phyloP scores from a whole-genome alignment of 345 rosid species.

The Pugionium cornutum region DNA sequence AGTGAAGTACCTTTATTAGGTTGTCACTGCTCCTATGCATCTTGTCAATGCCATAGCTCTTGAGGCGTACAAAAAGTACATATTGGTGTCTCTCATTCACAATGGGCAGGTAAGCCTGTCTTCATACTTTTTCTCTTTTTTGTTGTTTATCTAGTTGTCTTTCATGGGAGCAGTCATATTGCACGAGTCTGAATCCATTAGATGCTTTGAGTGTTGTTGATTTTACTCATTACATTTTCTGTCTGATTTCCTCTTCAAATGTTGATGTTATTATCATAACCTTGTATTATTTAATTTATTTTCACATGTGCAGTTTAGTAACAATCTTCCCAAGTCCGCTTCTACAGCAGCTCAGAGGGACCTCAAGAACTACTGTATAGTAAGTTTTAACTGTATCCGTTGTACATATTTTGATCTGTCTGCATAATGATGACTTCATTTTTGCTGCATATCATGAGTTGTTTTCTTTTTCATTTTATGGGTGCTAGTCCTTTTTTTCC shows the following conservation, averaged over 20 bases:
- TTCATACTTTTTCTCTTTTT: neutral
- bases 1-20: constrained; percentile 31
- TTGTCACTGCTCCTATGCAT: constrained; percentile 76
- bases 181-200: too few relatives aligned
- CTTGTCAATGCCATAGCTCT: constrained; percentile 63
- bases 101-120: constrained; percentile 57
- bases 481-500: neutral
- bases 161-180: neutral
- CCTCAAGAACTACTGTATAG: constrained; percentile 50
- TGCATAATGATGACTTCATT: neutral
- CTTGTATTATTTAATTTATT: constrained; percentile 30
- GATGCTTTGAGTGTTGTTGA: constrained; percentile 22
- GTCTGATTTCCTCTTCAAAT: constrained; percentile 19
- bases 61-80: too few relatives aligned
- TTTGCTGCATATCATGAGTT: constrained; percentile 14
- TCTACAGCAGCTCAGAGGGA: too few relatives aligned
- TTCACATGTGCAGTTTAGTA: too few relatives aligned
- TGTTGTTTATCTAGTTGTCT: neutral
- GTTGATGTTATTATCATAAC: constrained; percentile 21
- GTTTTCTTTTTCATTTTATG: constrained; percentile 10
- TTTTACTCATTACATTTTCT: neutral
- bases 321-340: too few relatives aligned
- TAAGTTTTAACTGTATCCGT: constrained; percentile 26
- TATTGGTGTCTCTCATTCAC: too few relatives aligned
- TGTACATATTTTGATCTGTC: constrained; percentile 1